Evolutionary conservation across 257 asterid genomes (phyloP).

Genomic region (Nicotiana attenuata): DNA sequence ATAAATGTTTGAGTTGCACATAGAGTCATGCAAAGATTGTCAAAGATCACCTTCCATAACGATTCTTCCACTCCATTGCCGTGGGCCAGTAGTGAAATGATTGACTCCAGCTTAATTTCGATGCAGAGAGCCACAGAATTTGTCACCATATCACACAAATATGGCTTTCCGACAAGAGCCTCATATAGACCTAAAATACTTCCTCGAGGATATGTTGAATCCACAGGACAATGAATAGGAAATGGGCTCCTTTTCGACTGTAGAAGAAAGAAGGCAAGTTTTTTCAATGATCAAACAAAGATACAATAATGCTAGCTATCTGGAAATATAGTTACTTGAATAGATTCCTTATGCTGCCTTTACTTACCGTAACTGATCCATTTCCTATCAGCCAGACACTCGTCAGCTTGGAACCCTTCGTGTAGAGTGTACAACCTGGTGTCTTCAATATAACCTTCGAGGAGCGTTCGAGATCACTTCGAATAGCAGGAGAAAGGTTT

Average conservation of each 20-base stretch:
- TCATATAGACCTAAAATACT: slow-evolving; percentile 9
- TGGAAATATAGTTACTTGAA: not conserved
- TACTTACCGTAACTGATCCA: slow-evolving; percentile 10
- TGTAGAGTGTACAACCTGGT: slow-evolving; percentile 9
- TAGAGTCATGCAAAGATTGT: not conserved
- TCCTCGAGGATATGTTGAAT: not conserved
- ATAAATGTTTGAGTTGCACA: not conserved
- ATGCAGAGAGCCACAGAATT: slow-evolving; percentile 1
- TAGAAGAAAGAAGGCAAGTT: not conserved
- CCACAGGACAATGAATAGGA: not conserved
- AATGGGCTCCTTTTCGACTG: slow-evolving; percentile 7
- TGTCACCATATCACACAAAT: slow-evolving; percentile 8
- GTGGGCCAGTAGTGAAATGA: not conserved
- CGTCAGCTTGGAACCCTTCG: not conserved
- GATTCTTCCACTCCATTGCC: not conserved
- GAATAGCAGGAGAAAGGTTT: slow-evolving; percentile 11
- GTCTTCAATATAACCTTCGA: not conserved
- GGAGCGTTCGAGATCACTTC: not conserved
- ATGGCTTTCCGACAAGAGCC: slow-evolving; percentile 1
- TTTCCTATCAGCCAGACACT: slow-evolving; percentile 8
- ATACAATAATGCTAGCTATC: not conserved
- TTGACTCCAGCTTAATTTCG: slow-evolving; percentile 4
- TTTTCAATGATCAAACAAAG: not conserved
- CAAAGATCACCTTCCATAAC: slow-evolving; percentile 8
- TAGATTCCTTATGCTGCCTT: not conserved